Evolutionary conservation across 2,329 filamentous ascomycete genomes (phyloP).

Genomic region (Fusarium sp.): DNA sequence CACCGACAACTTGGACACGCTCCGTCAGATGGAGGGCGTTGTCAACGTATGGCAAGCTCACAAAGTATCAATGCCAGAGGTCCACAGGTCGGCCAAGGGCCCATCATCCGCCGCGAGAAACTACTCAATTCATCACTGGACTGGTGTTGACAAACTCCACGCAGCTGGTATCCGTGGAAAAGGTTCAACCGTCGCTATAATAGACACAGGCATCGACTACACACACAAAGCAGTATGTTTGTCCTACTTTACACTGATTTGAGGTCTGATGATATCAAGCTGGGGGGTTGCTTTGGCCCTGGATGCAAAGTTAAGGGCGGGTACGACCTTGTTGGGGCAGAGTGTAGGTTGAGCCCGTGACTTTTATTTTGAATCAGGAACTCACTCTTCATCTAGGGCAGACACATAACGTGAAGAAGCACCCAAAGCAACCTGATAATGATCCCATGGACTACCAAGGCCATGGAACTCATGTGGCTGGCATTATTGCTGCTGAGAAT

Average conservation of each 20-base stretch:
- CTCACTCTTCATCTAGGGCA: constrained; percentile 47
- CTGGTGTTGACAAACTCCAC: constrained; percentile 56
- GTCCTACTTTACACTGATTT: not conserved
- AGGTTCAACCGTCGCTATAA: constrained; percentile 55
- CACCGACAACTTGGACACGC: constrained; percentile 50
- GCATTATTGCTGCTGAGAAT: constrained; percentile 62
- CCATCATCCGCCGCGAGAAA: constrained; percentile 41
- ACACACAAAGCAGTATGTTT: constrained; percentile 53
- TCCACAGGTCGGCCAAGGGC: constrained; percentile 22
- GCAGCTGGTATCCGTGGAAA: constrained; percentile 54
- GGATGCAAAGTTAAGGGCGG: constrained; percentile 56
- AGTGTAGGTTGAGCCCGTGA: constrained; percentile 44
- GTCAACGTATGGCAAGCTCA: constrained; percentile 54
- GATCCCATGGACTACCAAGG: constrained; percentile 53
- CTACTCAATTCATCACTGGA: constrained; percentile 55
- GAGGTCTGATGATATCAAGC: constrained; percentile 41
- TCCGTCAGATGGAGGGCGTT: constrained; percentile 52
- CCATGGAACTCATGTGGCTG: constrained; percentile 59
- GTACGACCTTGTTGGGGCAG: constrained; percentile 54
- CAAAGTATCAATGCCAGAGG: constrained; percentile 44
- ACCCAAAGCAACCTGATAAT: constrained; percentile 51
- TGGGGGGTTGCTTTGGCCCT: constrained; percentile 56
- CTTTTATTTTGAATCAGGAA: not conserved
- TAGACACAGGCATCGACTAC: constrained; percentile 58
- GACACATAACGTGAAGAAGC: constrained; percentile 47